A percentile compares a stretch with the other conserved stretches of the same genome.
Conservation (phyloP, 2,329 filamentous ascomycete genomes). For the Dothidotthia symphoricarpi region DNA sequence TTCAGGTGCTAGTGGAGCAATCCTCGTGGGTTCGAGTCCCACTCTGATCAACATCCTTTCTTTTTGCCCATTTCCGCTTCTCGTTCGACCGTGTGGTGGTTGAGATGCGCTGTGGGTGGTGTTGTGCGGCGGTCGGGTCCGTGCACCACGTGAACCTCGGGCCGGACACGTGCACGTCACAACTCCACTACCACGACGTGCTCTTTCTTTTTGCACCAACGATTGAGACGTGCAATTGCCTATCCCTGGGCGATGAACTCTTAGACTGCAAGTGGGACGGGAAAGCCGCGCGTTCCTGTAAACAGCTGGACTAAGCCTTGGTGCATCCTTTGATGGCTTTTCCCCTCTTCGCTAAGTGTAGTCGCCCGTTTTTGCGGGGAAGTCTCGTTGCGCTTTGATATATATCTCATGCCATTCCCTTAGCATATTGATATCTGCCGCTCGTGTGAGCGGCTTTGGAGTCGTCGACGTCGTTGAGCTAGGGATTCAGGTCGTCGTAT, state of each 20-base stretch:
- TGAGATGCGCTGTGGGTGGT: constrained; percentile 4
- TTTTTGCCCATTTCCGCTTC: constrained; percentile 9
- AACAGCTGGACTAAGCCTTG: constrained; percentile 16
- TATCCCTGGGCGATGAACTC: too few relatives aligned
- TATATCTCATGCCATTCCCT: constrained; percentile 5
- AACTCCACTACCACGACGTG: background rate
- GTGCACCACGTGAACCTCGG: background rate
- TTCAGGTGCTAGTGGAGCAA: constrained; percentile 42
- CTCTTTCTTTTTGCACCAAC: too few relatives aligned
- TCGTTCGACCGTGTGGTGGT: constrained; percentile 1
- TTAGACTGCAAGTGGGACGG: too few relatives aligned
- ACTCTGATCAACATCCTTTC: constrained; percentile 35
- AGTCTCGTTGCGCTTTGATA: constrained; percentile 3
- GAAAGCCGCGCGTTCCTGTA: too few relatives aligned
- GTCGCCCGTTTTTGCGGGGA: constrained; percentile 2
- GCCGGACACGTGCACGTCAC: background rate
- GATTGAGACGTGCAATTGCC: too few relatives aligned
- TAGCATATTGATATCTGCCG: constrained; percentile 11
- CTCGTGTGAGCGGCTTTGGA: constrained; percentile 11
- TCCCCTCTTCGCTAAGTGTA: constrained; percentile 11
- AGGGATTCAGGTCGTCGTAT: background rate
- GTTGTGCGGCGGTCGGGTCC: background rate
- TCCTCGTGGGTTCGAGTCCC: constrained; percentile 40
- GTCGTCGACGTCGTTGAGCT: background rate
- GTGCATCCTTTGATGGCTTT: constrained; percentile 14